Percentiles rank a stretch among this genome's conserved stretches.
These are phyloP conservation scores for Mycena latifolia DNA, from an alignment of 768 basidiomycete species.

Conservation along the genomic window DNA sequence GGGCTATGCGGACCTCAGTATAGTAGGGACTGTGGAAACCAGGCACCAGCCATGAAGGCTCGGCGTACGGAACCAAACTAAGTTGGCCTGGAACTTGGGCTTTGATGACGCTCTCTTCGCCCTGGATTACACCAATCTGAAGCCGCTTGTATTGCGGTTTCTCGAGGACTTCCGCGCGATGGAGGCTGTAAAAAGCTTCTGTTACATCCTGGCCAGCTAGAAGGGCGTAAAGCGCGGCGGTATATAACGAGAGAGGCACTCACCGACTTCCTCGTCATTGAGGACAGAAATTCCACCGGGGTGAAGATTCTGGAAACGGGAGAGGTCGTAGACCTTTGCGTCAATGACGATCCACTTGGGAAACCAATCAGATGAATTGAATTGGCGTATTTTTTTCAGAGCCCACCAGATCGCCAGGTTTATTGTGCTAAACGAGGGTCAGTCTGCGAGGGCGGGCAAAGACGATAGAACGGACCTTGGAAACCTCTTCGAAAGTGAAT, in stretches of 20 bases:
- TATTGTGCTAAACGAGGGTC: constrained; percentile 75
- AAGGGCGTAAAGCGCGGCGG: neutral
- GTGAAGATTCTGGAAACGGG: constrained; percentile 83
- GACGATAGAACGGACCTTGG: constrained; percentile 60
- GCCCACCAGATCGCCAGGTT: constrained; percentile 75
- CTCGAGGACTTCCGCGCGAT: constrained; percentile 76
- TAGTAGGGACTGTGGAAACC: constrained; percentile 83
- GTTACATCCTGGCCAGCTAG: constrained; percentile 84
- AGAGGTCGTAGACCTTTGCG: constrained; percentile 85
- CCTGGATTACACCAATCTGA: constrained; percentile 72
- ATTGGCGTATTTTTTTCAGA: neutral
- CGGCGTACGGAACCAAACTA: constrained; percentile 81
- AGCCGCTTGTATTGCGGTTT: constrained; percentile 75
- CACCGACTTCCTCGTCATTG: constrained; percentile 78
- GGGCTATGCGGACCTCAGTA: constrained; percentile 64
- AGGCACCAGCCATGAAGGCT: constrained; percentile 78
- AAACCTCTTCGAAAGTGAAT: constrained; percentile 78
- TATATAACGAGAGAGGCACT: constrained; percentile 38
- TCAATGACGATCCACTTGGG: constrained; percentile 88
- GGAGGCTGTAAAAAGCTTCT: constrained; percentile 83
- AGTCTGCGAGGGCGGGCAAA: constrained; percentile 5
- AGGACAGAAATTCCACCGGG: constrained; percentile 86
- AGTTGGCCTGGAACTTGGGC: constrained; percentile 63
- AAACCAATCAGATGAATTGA: neutral
- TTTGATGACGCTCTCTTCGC: constrained; percentile 65